These are phyloP conservation scores for Papiliotrema laurentii DNA, from an alignment of 1,284 basidiomycete species.

Conservation along the genomic window DNA sequence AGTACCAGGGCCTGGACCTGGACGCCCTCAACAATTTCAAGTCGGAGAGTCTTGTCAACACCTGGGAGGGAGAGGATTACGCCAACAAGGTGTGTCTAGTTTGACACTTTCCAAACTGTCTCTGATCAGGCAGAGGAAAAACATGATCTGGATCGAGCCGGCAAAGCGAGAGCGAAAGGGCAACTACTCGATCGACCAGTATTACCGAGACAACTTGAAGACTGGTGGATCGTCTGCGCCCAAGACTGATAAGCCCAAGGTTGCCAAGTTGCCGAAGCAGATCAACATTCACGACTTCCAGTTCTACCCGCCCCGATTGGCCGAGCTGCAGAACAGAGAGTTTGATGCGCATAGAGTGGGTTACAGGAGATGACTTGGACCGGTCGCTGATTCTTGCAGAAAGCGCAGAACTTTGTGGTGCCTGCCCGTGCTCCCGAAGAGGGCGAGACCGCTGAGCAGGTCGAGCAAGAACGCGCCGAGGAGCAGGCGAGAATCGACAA, in stretches of 20 bases:
- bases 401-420: slow-evolving; percentile 66
- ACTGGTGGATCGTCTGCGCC: slow-evolving; percentile 55
- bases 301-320: slow-evolving; percentile 82
- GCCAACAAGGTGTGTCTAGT: slow-evolving; percentile 57
- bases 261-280: slow-evolving; percentile 86
- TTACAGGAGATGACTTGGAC: slow-evolving; percentile 15
- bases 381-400: slow-evolving; percentile 9
- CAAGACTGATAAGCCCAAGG: slow-evolving; percentile 79
- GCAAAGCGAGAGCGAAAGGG: slow-evolving; percentile 94
- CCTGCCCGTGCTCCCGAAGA: slow-evolving; percentile 65
- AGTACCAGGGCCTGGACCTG: slow-evolving; percentile 88
- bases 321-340: slow-evolving; percentile 84
- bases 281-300: slow-evolving; percentile 90
- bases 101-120: neutral
- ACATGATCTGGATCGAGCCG: slow-evolving; percentile 72
- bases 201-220: slow-evolving; percentile 88
- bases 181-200: slow-evolving; percentile 91
- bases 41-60: slow-evolving; percentile 75
- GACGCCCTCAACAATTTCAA: slow-evolving; percentile 98
- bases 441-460: slow-evolving; percentile 69
- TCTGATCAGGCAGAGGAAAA: slow-evolving; percentile 56
- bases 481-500: slow-evolving; percentile 85
- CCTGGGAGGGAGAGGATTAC: slow-evolving; percentile 97
- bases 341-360: slow-evolving; percentile 73
- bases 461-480: slow-evolving; percentile 73